A percentile compares a stretch with the other conserved stretches of the same genome.
Evolutionary conservation across 2,329 filamentous ascomycete species (phyloP).

Genomic region (Apiospora aurea): DNA sequence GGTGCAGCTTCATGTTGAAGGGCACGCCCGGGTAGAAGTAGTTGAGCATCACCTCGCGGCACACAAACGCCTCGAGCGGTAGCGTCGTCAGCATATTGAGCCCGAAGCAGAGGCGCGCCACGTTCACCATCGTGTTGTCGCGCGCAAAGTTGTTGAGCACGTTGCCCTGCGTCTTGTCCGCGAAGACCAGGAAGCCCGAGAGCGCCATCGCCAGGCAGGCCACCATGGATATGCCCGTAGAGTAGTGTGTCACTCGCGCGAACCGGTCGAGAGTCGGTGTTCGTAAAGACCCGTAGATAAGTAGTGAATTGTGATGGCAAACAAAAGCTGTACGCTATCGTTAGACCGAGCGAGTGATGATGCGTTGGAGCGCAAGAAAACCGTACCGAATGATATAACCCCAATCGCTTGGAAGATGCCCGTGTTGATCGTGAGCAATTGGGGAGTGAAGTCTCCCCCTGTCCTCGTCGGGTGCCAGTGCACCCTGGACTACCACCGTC

Average conservation of each 20-base stretch:
- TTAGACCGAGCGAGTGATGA: conserved; percentile 40
- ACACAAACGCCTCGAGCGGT: conserved; percentile 96
- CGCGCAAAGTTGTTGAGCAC: conserved; percentile 97
- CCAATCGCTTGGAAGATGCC: conserved; percentile 96
- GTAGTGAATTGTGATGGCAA: conserved; percentile 91
- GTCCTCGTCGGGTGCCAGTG: conserved; percentile 73
- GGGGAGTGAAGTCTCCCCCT: conserved; percentile 76
- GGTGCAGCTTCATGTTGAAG: conserved; percentile 83
- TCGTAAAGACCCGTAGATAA: conserved; percentile 95
- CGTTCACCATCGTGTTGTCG: conserved; percentile 91
- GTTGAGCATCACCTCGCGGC: conserved; percentile 92
- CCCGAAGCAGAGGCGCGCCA: conserved; percentile 93
- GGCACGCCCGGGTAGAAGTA: conserved; percentile 76
- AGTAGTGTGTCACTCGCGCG: conserved; percentile 90
- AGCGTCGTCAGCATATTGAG: conserved; percentile 99
- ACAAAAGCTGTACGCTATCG: conserved; percentile 60
- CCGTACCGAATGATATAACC: conserved; percentile 92
- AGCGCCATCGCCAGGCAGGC: conserved; percentile 90
- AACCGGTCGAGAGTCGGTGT: conserved; percentile 97
- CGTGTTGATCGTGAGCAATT: conserved; percentile 78
- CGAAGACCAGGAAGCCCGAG: conserved; percentile 90
- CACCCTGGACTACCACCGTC: conserved; percentile 85
- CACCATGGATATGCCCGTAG: conserved; percentile 87
- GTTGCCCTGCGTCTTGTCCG: conserved; percentile 90
- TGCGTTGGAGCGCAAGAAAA: background rate